A percentile compares a stretch with the other conserved stretches of the same genome.
Conservation (phyloP, 1,284 basidiomycete species). For the Exobasidium cylindrosporum region DNA sequence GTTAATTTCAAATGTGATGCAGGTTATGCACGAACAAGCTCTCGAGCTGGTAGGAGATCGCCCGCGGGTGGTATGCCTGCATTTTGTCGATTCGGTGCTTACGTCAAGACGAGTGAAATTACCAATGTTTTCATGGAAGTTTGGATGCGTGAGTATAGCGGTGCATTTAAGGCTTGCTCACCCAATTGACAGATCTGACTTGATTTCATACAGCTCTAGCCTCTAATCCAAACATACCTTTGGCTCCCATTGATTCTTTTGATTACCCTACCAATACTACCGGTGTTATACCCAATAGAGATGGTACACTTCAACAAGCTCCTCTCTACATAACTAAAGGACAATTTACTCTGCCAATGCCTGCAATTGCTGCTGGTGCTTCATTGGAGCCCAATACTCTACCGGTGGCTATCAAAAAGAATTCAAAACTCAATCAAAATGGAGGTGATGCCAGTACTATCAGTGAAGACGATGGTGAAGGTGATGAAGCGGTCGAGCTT, state of each 20-base stretch:
- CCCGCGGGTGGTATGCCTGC: conserved; percentile 26
- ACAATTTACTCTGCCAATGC: not conserved
- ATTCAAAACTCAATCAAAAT: not conserved
- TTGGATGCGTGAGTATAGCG: conserved; percentile 19
- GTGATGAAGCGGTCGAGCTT: not conserved
- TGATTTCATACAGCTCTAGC: conserved; percentile 6
- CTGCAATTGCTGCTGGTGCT: not conserved
- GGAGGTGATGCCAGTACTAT: not conserved
- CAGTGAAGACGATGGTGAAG: not conserved
- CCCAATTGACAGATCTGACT: too few relatives aligned
- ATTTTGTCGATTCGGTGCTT: conserved; percentile 26
- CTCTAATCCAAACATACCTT: conserved; percentile 4
- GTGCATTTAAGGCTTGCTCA: too few relatives aligned
- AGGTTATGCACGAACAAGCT: conserved; percentile 15
- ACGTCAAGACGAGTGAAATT: conserved; percentile 15
- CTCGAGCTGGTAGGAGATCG: conserved; percentile 9
- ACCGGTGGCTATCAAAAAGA: not conserved
- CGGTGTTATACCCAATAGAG: conserved; percentile 10
- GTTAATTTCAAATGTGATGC: conserved; percentile 19
- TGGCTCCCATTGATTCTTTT: conserved; percentile 16
- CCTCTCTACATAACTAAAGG: conserved; percentile 6
- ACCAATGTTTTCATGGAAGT: conserved; percentile 23
- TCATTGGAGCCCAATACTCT: conserved; percentile 5
- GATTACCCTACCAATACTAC: conserved; percentile 27
- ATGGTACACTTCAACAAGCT: not conserved